These are phyloP conservation scores for Talaromyces sp. DNA, from an alignment of 2,329 filamentous ascomycete genomes.

Conservation along the genomic window DNA sequence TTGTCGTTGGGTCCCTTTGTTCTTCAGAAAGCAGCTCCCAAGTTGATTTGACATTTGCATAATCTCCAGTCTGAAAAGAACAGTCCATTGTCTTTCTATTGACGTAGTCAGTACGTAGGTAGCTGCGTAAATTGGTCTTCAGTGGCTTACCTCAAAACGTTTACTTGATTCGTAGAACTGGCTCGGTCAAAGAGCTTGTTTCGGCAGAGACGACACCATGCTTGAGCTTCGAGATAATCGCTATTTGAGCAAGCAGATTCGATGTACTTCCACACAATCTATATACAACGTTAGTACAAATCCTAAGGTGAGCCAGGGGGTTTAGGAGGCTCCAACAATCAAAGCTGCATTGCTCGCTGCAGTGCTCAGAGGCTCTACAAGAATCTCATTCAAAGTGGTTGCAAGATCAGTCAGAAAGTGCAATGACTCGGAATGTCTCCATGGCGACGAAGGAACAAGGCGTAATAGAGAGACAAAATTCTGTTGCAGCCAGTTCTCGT, in stretches of 20 bases:
- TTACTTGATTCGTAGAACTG: constrained; percentile 65
- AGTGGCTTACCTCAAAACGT: constrained; percentile 60
- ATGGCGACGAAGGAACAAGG: constrained; percentile 56
- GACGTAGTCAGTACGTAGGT: not conserved
- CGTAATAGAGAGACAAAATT: constrained; percentile 66
- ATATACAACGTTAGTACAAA: not conserved
- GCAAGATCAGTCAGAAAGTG: constrained; percentile 27
- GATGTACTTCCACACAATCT: constrained; percentile 82
- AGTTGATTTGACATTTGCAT: constrained; percentile 51
- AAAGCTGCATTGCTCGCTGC: constrained; percentile 57
- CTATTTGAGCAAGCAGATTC: constrained; percentile 58
- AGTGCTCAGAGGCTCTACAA: constrained; percentile 53
- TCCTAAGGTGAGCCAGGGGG: not conserved
- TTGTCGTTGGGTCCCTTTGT: constrained; percentile 63
- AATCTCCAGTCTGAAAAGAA: constrained; percentile 59
- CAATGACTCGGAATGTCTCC: constrained; percentile 35
- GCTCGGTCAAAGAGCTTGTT: constrained; percentile 66
- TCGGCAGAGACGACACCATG: constrained; percentile 71
- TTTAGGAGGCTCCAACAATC: constrained; percentile 36
- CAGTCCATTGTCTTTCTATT: constrained; percentile 71
- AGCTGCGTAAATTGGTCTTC: not conserved
- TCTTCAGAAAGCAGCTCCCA: constrained; percentile 58
- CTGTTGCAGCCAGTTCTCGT: constrained; percentile 65
- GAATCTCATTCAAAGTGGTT: constrained; percentile 43
- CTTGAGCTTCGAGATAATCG: constrained; percentile 56